These are phyloP conservation scores for Stephania yunnanensis DNA, from an alignment of 164 flowering plant species.

Conservation along the genomic window DNA sequence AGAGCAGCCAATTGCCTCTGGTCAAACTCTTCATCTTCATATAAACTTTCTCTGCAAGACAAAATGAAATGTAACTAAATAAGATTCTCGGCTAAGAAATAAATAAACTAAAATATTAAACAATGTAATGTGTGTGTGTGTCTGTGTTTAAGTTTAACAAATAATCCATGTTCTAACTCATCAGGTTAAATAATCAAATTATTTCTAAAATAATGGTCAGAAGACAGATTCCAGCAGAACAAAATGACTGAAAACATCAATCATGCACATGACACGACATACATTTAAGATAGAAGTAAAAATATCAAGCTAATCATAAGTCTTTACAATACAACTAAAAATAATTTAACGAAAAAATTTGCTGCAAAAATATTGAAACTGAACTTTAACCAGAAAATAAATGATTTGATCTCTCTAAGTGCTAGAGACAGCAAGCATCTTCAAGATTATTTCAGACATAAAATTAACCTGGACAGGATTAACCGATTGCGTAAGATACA, in stretches of 20 bases:
- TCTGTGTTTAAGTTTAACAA: neutral
- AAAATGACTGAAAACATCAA: neutral
- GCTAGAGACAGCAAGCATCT: neutral
- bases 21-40: slow-evolving; percentile 31
- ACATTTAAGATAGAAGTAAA: neutral
- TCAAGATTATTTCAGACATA: neutral
- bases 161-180: no score
- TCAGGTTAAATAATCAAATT: neutral
- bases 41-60: slow-evolving; percentile 29
- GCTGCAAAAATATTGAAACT: no score
- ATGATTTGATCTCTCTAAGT: neutral
- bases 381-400: no score
- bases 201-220: neutral
- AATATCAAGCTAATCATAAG: no score
- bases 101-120: neutral
- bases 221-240: neutral
- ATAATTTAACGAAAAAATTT: no score
- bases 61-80: slow-evolving; percentile 22
- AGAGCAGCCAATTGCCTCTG: slow-evolving; percentile 31
- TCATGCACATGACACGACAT: neutral
- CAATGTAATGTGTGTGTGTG: neutral
- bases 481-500: no score
- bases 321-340: no score
- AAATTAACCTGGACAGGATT: no score
- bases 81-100: neutral